Conservation (phyloP, 495 filamentous ascomycete species). For the Aspergillus conjunctus region DNA sequence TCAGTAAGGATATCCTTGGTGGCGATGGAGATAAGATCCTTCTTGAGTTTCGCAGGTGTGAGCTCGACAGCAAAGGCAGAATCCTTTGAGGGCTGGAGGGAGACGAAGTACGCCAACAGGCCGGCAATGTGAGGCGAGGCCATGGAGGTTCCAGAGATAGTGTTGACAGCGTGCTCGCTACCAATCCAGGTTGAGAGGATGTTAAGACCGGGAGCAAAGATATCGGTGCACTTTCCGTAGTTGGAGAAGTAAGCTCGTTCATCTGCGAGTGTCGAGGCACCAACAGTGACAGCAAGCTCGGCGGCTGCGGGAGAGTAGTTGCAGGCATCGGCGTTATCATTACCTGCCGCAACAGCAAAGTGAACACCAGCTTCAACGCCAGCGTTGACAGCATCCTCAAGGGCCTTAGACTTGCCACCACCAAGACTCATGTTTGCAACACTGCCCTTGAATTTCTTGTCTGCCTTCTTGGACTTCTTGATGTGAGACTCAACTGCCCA, state of each 20-base stretch:
- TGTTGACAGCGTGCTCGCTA: slow-evolving; percentile 90
- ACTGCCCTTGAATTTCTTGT: slow-evolving; percentile 97
- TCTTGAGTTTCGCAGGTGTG: slow-evolving; percentile 93
- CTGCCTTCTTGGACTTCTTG: slow-evolving; percentile 74
- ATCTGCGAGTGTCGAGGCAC: slow-evolving; percentile 88
- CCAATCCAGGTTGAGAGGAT: slow-evolving; percentile 98
- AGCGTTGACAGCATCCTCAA: slow-evolving; percentile 92
- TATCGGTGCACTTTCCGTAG: slow-evolving; percentile 98
- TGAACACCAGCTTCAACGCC: slow-evolving; percentile 88
- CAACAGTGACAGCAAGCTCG: slow-evolving; percentile 91
- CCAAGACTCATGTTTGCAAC: slow-evolving; percentile 99
- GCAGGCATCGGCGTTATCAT: slow-evolving; percentile 98
- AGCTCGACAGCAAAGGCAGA: slow-evolving; percentile 89
- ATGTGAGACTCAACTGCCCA: slow-evolving; percentile 82
- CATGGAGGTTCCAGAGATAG: slow-evolving; percentile 99
- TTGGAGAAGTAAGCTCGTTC: slow-evolving; percentile 99
- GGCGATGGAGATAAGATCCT: slow-evolving; percentile 78
- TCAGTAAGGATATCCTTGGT: slow-evolving; percentile 79
- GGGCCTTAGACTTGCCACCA: slow-evolving; percentile 87
- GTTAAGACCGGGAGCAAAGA: slow-evolving; percentile 97
- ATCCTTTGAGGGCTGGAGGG: slow-evolving; percentile 84
- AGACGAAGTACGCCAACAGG: slow-evolving; percentile 96
- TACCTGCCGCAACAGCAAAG: slow-evolving; percentile 97
- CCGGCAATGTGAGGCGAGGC: slow-evolving; percentile 96
- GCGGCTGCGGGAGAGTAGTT: slow-evolving; percentile 98